A percentile compares a stretch with the other conserved stretches of the same genome.
Conservation (phyloP, 257 asterid genomes). For the Datura wrightii region DNA sequence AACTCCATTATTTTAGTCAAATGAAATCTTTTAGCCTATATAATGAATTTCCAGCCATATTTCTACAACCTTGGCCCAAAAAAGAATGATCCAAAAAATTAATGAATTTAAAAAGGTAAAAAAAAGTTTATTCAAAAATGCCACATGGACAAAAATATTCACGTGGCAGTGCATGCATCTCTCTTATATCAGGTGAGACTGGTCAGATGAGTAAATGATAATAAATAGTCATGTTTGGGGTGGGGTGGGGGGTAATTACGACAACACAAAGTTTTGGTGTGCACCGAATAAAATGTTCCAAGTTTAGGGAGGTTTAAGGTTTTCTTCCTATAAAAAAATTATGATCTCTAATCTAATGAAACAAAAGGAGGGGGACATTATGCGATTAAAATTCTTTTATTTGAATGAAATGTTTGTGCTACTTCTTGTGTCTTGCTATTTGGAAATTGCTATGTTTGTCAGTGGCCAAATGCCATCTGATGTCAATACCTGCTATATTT, state of each 20-base stretch:
- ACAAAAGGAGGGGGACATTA: constrained; percentile 14
- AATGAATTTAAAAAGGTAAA: too few relatives aligned
- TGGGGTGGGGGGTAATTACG: not conserved
- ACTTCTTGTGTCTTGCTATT: not conserved
- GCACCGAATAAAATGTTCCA: not conserved
- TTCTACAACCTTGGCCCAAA: too few relatives aligned
- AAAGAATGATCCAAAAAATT: too few relatives aligned
- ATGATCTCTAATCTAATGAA: constrained; percentile 13
- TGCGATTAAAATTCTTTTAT: not conserved
- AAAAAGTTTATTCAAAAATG: too few relatives aligned
- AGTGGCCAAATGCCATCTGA: not conserved
- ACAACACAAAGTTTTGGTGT: not conserved
- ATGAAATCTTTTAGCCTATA: too few relatives aligned
- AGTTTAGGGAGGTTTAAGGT: not conserved
- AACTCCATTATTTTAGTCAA: too few relatives aligned
- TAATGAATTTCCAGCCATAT: too few relatives aligned
- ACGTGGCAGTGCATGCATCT: too few relatives aligned
- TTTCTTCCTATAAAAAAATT: not conserved
- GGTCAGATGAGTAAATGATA: too few relatives aligned
- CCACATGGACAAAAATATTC: too few relatives aligned
- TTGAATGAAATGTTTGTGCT: not conserved
- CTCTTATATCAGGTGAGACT: too few relatives aligned
- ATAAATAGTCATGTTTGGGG: not conserved
- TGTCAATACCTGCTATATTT: not conserved
- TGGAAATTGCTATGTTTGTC: not conserved